Base-by-base conservation (phyloP, 1,284 basidiomycete genomes). In the Irpex sp. region DNA sequence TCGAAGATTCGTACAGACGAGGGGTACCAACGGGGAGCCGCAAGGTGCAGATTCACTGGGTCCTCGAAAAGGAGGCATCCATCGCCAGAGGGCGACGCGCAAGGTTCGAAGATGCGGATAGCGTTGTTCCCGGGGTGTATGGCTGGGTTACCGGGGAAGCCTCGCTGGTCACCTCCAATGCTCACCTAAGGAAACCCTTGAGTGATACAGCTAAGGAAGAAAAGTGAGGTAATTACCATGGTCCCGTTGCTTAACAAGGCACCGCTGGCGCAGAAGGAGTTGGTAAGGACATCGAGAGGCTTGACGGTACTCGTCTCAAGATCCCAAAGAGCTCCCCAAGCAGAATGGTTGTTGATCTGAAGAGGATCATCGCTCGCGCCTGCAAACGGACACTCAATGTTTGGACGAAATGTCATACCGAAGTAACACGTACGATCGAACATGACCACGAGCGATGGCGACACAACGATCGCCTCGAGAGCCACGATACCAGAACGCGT, bases 241-340 rank as follows among this genome's bases (percentile, higher is more conserved):
- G 79, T 79, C 9, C 81, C 81, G 61, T 85, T 84, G 52, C 78
- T 79, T 56, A 85, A 72, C 66, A 82, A 77, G 2, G 72, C 75
- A 4, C 83, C 82, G 17, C 79, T 80, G 0, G 82, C 83, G 67
- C 84, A 85, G 73, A 85, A 85, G 1, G 78, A 77, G 71, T 85
- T 80, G 1, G 82, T 79, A 15, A 78, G 61, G 47, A 83, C 72
- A 48, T 80, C 71, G 40, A 85, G 68, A 0, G 83, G 71, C 4
- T 71, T 73, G 6, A 78, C 77, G 1, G 74, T 77, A 63, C 77
- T 75, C 3, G 78, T 76, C 66, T 79, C 71, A 21, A 81, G 72
- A 69, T 81, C 73, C 76, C 78, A 84, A 15, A 83, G 68, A 0
- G 77, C 76, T 9, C 77, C 81, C 81, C 81, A 83, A 0, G 82